Evolutionary conservation across 2,329 filamentous ascomycete species (phyloP), one percentile per base, ranked within the genome.

Genomic region (Colletotrichum kahawae): DNA sequence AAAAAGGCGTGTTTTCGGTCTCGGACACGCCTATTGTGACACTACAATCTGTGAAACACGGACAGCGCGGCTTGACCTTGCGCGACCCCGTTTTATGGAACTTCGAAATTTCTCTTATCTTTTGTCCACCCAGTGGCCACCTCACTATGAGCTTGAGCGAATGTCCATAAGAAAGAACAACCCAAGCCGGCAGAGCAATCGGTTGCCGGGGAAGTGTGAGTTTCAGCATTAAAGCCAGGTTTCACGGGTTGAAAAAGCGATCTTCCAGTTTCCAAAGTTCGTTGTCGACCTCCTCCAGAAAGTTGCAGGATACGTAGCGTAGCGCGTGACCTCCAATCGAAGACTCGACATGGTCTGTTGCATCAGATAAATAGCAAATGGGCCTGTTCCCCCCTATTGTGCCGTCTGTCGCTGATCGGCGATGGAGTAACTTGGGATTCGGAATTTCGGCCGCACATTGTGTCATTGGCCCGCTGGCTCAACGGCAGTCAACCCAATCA

Each of bases 181-280:
- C 43, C 31, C 31, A 10, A 48, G n/a, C 38, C 43, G n/a, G 6
- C 43, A n/a, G 38, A 21, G n/a, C 2, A 21, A 21, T 21, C 9
- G 0, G 43, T 13, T 21, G 1, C 5, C 43, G 13, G n/a, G 12
- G 10, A 0, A 1, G 21, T 51, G 10, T 0, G 43, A 21, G n/a
- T n/a, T 9, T 51, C 10, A 21, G 43, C 43, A 9, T 1, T 7
- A 13, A 13, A 51, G 43, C 0, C 5, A 7, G n/a, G 43, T 48
- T 48, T 4, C 18, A 43, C 18, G 0, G 38, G 9, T 48, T 21
- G 0, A 48, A 4, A 48, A 12, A 12, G 18, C 18, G 0, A n/a
- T 48, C 38, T 21, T n/a, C 10, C 16, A 38, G 36, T 18, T 38
- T 38, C 36, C 7, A 38, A 18, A 4, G 36, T 16, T 16, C 36